Evolutionary conservation across 176 grass and related monocot species (phyloP), one percentile per base, ranked within the genome.

Genomic region (Cenchrus purpureus): DNA sequence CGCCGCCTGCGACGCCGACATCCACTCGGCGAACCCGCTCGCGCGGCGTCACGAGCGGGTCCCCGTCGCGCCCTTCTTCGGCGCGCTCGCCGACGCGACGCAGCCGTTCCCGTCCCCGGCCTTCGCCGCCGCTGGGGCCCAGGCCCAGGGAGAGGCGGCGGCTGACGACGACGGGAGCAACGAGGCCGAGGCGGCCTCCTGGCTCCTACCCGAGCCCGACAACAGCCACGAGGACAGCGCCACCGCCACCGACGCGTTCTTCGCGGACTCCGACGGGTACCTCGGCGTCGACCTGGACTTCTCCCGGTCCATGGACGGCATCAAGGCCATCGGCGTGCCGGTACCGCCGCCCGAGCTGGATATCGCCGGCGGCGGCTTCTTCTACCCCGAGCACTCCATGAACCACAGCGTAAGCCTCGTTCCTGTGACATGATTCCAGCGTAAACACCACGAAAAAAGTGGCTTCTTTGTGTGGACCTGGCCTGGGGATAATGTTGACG

Each of bases 11-110:
- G 95, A 98, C 49, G 85, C 85, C 14, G 89, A 93, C 68, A 92
- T 98, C 91, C 91, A 98, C 91, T 95, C 95, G 12, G 95, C 92
- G 14, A 99, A 99, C 90, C 93, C 82, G 74, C 97, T 99, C 64
- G 93, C 93, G 32, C 78, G 91, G 48, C 86, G 93, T 68, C 97
- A 99, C 89, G 84, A 94, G 66, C 97, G 97, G 8, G 11, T 92
- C 50, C 97, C 93, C 34, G 31, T 96, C 63, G 50, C 84, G 54
- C 91, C 89, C 3, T 75, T 84, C 55, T 46, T 83, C 68, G 91
- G 89, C 74, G 77, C 87, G 66, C 82, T 72, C 86, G 83, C 58
- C 71, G 84, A 72, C 65, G 71, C 40, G 40, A 76, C 59, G 43
- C 87, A 67, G 74, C 73, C 80, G 25, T 68, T 44, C 90, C 65